phyloP scores from a whole-genome alignment of 345 rosid genomes.

The Mercurialis annua region DNA sequence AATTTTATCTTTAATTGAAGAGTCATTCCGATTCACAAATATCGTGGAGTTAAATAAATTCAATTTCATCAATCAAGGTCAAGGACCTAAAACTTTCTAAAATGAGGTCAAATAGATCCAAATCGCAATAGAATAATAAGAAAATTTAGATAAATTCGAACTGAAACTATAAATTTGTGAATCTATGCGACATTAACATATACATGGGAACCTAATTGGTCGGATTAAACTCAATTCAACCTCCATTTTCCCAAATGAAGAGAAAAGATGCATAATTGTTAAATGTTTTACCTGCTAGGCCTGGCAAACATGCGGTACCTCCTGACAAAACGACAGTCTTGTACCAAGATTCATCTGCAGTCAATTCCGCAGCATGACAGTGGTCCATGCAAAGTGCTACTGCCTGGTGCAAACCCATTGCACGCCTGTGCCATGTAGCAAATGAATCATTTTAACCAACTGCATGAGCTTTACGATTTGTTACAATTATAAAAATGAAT shows the following conservation, averaged over 20 bases:
- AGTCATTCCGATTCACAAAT: not conserved
- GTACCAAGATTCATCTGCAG: conserved; percentile 75
- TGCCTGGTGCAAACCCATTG: conserved; percentile 90
- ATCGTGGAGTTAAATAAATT: not conserved
- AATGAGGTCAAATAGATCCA: no score
- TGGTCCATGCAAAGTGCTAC: conserved; percentile 93
- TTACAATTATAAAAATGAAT: not conserved
- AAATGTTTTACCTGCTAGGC: conserved; percentile 55
- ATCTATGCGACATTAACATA: no score
- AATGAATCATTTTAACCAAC: conserved; percentile 3
- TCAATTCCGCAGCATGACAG: conserved; percentile 64
- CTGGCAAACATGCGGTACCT: conserved; percentile 81
- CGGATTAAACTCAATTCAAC: not conserved
- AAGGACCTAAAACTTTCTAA: no score
- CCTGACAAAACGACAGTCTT: conserved; percentile 83
- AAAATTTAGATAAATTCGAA: no score
- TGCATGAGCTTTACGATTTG: not conserved
- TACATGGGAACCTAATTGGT: no score
- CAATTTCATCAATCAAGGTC: no score
- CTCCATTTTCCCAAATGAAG: not conserved
- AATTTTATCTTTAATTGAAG: no score
- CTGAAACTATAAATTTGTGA: no score
- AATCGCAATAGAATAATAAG: no score
- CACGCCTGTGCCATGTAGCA: conserved; percentile 40
- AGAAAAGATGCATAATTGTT: not conserved